Conservation (phyloP, 352 stramenopile species). For the Albugo candida region DNA sequence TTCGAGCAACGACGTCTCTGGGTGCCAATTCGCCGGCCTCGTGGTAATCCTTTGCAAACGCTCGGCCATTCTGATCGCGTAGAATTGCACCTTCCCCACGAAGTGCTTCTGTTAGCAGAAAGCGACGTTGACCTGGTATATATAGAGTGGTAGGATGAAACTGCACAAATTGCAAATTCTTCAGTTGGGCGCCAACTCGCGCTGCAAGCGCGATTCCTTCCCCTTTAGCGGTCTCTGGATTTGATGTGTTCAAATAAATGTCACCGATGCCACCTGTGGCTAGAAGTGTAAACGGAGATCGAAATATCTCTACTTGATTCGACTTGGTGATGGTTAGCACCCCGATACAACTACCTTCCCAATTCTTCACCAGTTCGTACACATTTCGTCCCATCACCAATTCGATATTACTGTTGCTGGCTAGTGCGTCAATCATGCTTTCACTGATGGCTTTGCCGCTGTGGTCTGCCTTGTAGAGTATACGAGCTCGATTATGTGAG, state of each 20-base stretch:
- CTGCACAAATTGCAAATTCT: slow-evolving; percentile 93
- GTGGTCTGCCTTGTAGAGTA: slow-evolving; percentile 88
- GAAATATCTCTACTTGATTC: slow-evolving; percentile 33
- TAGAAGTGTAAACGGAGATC: slow-evolving; percentile 76
- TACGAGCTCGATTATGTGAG: slow-evolving; percentile 83
- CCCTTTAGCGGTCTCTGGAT: slow-evolving; percentile 63
- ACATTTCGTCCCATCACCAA: slow-evolving; percentile 51
- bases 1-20: slow-evolving; percentile 83
- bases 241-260: slow-evolving; percentile 91
- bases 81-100: slow-evolving; percentile 85
- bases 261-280: slow-evolving; percentile 83
- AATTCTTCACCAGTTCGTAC: slow-evolving; percentile 61
- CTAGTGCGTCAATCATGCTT: slow-evolving; percentile 75
- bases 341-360: slow-evolving; percentile 34
- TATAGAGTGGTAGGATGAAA: slow-evolving; percentile 92
- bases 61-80: slow-evolving; percentile 40
- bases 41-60: slow-evolving; percentile 87
- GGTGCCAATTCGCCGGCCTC: slow-evolving; percentile 82
- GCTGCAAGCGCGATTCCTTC: slow-evolving; percentile 65
- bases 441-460: slow-evolving; percentile 85
- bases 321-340: slow-evolving; percentile 39
- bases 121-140: slow-evolving; percentile 76
- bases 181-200: slow-evolving; percentile 41
- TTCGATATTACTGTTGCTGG: slow-evolving; percentile 61
- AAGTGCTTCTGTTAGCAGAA: slow-evolving; percentile 85